Base-by-base conservation (phyloP, 2,329 filamentous ascomycete genomes). In the Pseudogymnoascus destructans region DNA sequence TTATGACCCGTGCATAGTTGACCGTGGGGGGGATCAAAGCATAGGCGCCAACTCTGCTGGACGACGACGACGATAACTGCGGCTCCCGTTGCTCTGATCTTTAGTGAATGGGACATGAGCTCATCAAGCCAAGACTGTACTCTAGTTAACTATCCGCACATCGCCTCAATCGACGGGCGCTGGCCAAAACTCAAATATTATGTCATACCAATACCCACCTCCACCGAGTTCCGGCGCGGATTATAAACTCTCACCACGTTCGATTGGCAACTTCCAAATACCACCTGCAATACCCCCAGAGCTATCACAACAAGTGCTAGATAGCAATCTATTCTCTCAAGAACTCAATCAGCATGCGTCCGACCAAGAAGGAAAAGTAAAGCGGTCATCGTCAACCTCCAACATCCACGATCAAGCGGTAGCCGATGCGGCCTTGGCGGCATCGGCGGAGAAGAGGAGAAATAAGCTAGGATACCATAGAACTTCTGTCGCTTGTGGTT, bases 381-480 rank as follows among this genome's bases (percentile, higher is more conserved):
- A 77, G 67, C 75, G 75, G 64, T 74, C 77, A 54, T 70, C 76
- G 66, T 77, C 77, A 62, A 76, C 75, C 46, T 74, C 77, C 64
- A 75, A 74, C 67, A 71, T 75, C 61, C 72, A 72, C 62, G 72
- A 71, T 55, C 71, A 74, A 63, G 66, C 70, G 66, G 61, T 68
- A 61, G 60, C 65, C 42, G 66, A 70, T 59, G 42, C 66, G 63
- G 64, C 65, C 58, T 57, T 69, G 49, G 62, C 68, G 52, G 35
- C 68, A 40, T 69, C 70, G 36, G 77, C 79, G 33, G 81, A 86
- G 65, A 87, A 86, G 70, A 81, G 83, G 68, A 83, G 91, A 68
- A 96, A 95, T 72, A 96, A 95, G 73, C 78, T 97, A 61, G 92
- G 92, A 36, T 97, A 97, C 70, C 92, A 96, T 74, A 83, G 92